Conservation (phyloP, 164 flowering plant genomes). For the grape (Vitis vinifera) region ASM3070453v1 NC_081814.1:5740501-5741000, state of each 20-base stretch:
- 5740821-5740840: constrained; percentile 45
- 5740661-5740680: constrained; percentile 66
- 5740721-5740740: not conserved
- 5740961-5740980: constrained; percentile 46
- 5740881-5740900: constrained; percentile 66
- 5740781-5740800: constrained; percentile 53
- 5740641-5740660: constrained; percentile 88
- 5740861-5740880: constrained; percentile 45
- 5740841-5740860: constrained; percentile 51
- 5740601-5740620: constrained; percentile 2
- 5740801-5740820: constrained; percentile 44
- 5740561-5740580: not conserved
- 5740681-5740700: constrained; percentile 58
- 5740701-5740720: constrained; percentile 46
- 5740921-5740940: not conserved
- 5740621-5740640: constrained; percentile 75
- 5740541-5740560: not conserved
- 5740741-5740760: not conserved
- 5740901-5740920: constrained; percentile 52
- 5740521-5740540: constrained; percentile 61
- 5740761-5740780: constrained; percentile 5
- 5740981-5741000: constrained; percentile 47
- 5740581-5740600: constrained; percentile 1
- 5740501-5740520: constrained; percentile 87
- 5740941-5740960: constrained; percentile 3